phyloP scores from a whole-genome alignment of 306 rosid genomes.

The Lathyrus sativus region DNA sequence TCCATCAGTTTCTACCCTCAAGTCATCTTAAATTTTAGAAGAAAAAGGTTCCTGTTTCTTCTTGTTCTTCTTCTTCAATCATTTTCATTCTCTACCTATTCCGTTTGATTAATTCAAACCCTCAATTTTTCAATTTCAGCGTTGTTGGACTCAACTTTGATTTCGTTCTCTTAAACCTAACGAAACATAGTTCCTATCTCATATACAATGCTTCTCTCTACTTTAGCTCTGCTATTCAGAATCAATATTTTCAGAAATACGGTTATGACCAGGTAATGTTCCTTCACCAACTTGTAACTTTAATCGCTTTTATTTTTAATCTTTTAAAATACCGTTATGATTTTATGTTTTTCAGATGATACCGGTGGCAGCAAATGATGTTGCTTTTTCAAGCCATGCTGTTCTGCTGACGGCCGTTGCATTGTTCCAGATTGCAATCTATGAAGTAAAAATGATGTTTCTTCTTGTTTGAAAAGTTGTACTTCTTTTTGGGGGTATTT shows the following conservation, averaged over 20 bases:
- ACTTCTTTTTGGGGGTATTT: neutral
- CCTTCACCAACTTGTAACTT: constrained; percentile 12
- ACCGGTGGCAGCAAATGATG: constrained; percentile 94
- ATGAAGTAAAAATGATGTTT: constrained; percentile 56
- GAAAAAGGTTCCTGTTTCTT: constrained; percentile 62
- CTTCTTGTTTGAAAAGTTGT: constrained; percentile 13
- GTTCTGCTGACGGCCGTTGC: constrained; percentile 72
- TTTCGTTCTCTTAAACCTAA: constrained; percentile 78
- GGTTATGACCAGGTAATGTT: constrained; percentile 79
- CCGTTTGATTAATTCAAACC: neutral
- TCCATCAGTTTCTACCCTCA: constrained; percentile 88
- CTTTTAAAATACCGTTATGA: neutral
- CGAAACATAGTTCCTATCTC: constrained; percentile 88
- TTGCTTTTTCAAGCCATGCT: constrained; percentile 88
- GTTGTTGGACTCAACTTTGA: constrained; percentile 93
- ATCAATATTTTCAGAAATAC: constrained; percentile 69
- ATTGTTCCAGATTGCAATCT: constrained; percentile 72
- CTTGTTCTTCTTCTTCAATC: neutral
- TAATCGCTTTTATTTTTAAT: neutral
- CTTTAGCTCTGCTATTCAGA: constrained; percentile 80
- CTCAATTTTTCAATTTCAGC: constrained; percentile 39
- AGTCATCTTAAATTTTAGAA: constrained; percentile 76
- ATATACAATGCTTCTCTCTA: constrained; percentile 80
- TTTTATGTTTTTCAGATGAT: constrained; percentile 64
- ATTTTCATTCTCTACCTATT: neutral